Evolutionary conservation across 345 rosid species (phyloP).

Genomic region (Sonneratia alba): DNA sequence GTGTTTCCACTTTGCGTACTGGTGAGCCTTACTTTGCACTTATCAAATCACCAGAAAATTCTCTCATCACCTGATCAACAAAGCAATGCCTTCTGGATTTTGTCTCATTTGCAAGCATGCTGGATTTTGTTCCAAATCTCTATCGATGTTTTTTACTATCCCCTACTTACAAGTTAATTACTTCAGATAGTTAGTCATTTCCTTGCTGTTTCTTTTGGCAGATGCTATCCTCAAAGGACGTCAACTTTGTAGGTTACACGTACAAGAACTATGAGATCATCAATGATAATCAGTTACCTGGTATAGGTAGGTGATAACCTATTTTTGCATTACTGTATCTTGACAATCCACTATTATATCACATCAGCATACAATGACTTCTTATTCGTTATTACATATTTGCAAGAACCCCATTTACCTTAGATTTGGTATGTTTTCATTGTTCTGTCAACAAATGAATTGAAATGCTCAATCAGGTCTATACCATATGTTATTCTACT

Average conservation of each 20-base stretch:
- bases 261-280: conserved; percentile 96
- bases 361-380: neutral
- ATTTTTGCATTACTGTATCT: neutral
- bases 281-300: conserved; percentile 77
- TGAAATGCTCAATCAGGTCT: neutral
- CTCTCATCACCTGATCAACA: neutral
- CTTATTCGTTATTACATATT: neutral
- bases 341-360: neutral
- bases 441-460: neutral
- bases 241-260: conserved; percentile 95
- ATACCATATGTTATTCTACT: neutral
- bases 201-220: conserved; percentile 19
- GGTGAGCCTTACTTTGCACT: neutral
- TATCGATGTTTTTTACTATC: neutral
- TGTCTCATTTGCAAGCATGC: neutral
- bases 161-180: neutral
- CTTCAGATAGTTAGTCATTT: neutral
- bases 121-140: neutral
- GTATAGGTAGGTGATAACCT: conserved; percentile 54
- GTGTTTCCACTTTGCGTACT: neutral
- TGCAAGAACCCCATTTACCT: neutral
- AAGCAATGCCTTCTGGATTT: neutral
- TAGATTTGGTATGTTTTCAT: neutral
- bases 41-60: neutral
- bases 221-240: conserved; percentile 96